A percentile compares a stretch with the other conserved stretches of the same genome.
These are phyloP conservation scores for Cryptosporidium tyzzeri DNA, from an alignment of 169 alveolate genomes.

Conservation along the genomic window DNA sequence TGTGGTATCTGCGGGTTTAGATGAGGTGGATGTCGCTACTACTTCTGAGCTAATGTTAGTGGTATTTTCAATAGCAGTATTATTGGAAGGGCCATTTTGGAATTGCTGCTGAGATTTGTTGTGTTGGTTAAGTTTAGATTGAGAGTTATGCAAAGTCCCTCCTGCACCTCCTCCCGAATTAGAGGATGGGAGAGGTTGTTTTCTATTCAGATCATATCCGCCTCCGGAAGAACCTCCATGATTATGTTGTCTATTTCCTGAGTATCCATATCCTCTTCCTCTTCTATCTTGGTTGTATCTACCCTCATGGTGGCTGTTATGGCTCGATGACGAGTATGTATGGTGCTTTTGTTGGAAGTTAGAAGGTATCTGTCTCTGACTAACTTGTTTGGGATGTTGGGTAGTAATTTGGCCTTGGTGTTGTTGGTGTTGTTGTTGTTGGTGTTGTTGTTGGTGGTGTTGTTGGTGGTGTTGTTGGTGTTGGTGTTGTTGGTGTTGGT, in stretches of 20 bases:
- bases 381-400: conserved; percentile 1
- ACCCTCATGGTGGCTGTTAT: background rate
- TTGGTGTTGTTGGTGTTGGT: background rate
- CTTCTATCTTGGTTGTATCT: conserved; percentile 42
- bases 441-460: background rate
- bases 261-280: conserved; percentile 11
- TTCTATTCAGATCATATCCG: conserved; percentile 12
- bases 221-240: background rate
- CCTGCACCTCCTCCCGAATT: background rate
- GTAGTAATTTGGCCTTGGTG: background rate
- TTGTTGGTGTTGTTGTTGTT: background rate
- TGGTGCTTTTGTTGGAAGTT: conserved; percentile 22
- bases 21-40: background rate
- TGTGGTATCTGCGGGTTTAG: background rate
- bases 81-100: background rate
- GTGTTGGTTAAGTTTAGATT: background rate
- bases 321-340: conserved; percentile 1
- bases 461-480: background rate
- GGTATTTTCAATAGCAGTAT: background rate
- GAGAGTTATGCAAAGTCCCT: background rate
- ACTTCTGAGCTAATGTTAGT: background rate
- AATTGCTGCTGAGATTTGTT: background rate
- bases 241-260: conserved; percentile 12
- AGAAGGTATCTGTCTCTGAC: background rate
- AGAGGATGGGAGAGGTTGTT: background rate